A percentile compares a stretch with the other conserved stretches of the same genome.
Conservation (phyloP, 768 basidiomycete species). For the Phylloporus arenicola region DNA sequence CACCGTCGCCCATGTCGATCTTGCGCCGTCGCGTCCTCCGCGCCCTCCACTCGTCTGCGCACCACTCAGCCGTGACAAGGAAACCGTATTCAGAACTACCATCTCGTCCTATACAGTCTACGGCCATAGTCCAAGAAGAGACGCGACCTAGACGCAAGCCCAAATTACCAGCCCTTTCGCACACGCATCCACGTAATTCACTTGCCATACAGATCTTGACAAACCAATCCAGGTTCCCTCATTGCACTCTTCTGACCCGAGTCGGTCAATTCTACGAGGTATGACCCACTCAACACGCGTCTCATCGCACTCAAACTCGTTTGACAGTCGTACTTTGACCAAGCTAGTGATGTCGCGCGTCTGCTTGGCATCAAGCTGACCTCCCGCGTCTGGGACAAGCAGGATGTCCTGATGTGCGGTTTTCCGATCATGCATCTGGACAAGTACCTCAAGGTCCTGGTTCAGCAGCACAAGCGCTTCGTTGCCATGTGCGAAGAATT, state of each 20-base stretch:
- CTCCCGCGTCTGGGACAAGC: constrained; percentile 65
- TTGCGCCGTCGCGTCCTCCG: constrained; percentile 12
- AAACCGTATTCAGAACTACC: constrained; percentile 62
- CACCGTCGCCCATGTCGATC: constrained; percentile 25
- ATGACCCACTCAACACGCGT: constrained; percentile 10
- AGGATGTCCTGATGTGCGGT: constrained; percentile 78
- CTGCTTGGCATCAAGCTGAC: constrained; percentile 82
- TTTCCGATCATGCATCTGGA: constrained; percentile 84
- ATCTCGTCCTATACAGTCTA: neutral
- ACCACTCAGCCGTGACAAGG: constrained; percentile 29
- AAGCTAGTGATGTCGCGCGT: constrained; percentile 71
- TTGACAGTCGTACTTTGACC: constrained; percentile 85
- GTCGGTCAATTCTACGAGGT: constrained; percentile 98
- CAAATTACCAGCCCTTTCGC: neutral
- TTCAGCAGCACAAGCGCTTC: constrained; percentile 76
- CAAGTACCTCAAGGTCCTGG: constrained; percentile 80
- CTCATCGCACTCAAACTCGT: constrained; percentile 5
- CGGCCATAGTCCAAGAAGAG: neutral
- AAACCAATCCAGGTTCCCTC: constrained; percentile 74
- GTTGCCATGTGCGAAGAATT: constrained; percentile 96
- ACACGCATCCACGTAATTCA: constrained; percentile 36
- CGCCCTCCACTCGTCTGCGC: constrained; percentile 8
- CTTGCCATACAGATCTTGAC: constrained; percentile 66
- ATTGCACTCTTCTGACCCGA: constrained; percentile 84
- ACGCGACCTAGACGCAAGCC: constrained; percentile 14